phyloP scores from a whole-genome alignment of 75 land plant genomes.

The Sequoiadendron giganteum region DNA sequence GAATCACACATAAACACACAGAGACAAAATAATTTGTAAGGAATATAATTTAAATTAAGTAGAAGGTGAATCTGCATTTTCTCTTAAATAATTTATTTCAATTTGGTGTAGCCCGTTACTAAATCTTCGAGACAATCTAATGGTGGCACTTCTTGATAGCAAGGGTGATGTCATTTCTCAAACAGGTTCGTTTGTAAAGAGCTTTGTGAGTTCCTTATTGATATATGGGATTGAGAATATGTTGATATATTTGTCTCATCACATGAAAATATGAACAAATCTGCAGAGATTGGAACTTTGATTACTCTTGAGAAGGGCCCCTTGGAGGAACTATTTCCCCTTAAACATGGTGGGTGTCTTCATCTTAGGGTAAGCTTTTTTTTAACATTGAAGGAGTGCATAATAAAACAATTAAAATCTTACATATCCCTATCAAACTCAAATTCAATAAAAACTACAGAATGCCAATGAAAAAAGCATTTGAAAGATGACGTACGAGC shows the following conservation, averaged over 20 bases:
- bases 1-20: neutral
- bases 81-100: too few relatives aligned
- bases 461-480: neutral
- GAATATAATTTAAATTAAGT: neutral
- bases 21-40: neutral
- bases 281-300: conserved; percentile 15
- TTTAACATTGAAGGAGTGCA: conserved; percentile 61
- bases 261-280: neutral
- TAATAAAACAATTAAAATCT: neutral
- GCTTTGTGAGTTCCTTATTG: neutral
- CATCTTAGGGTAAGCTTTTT: conserved; percentile 61
- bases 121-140: conserved; percentile 38
- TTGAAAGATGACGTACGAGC: conserved; percentile 16
- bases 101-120: too few relatives aligned
- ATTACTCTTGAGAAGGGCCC: conserved; percentile 53
- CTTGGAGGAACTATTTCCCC: conserved; percentile 52
- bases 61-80: neutral
- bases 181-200: conserved; percentile 28
- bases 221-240: neutral
- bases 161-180: conserved; percentile 49
- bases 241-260: neutral
- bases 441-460: neutral
- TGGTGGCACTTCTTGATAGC: conserved; percentile 39
- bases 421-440: neutral
- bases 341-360: conserved; percentile 59